phyloP scores from a whole-genome alignment of 2,329 filamentous ascomycete species.

The Arthrobotrys conoides region DNA sequence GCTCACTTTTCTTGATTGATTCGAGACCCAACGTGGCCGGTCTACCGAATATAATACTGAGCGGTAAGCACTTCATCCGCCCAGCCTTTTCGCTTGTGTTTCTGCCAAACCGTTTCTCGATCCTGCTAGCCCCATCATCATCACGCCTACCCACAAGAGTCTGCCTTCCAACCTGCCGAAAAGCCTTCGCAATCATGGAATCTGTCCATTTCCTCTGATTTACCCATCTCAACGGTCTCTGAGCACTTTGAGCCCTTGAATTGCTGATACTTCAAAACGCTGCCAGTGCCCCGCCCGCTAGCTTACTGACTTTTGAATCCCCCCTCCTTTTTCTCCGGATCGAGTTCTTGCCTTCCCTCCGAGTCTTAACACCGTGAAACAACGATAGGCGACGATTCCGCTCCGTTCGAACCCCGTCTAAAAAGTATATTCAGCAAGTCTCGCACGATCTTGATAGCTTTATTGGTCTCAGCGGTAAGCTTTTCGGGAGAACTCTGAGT shows the following conservation, averaged over 20 bases:
- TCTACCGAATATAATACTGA: conserved; percentile 24
- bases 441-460: conserved; percentile 10
- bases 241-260: conserved; percentile 21
- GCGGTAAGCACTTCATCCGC: conserved; percentile 49
- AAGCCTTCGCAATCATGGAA: conserved; percentile 52
- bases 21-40: conserved; percentile 29
- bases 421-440: conserved; percentile 21
- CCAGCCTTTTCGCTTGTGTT: conserved; percentile 53
- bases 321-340: conserved; percentile 56
- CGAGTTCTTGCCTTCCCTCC: conserved; percentile 35
- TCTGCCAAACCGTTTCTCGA: conserved; percentile 44
- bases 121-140: conserved; percentile 33
- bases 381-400: conserved; percentile 33
- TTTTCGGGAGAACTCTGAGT: conserved; percentile 38
- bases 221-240: conserved; percentile 37
- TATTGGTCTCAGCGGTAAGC: conserved; percentile 48
- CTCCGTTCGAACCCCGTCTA: conserved; percentile 11
- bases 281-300: conserved; percentile 49
- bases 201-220: conserved; percentile 42
- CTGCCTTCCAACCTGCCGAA: conserved; percentile 59
- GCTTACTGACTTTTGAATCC: conserved; percentile 30
- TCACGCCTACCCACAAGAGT: conserved; percentile 30
- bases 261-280: conserved; percentile 56
- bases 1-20: conserved; percentile 33
- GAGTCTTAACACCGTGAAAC: conserved; percentile 32